Base-by-base conservation (phyloP, 805 yeast species). In the Huiozyma naganishii region DNA sequence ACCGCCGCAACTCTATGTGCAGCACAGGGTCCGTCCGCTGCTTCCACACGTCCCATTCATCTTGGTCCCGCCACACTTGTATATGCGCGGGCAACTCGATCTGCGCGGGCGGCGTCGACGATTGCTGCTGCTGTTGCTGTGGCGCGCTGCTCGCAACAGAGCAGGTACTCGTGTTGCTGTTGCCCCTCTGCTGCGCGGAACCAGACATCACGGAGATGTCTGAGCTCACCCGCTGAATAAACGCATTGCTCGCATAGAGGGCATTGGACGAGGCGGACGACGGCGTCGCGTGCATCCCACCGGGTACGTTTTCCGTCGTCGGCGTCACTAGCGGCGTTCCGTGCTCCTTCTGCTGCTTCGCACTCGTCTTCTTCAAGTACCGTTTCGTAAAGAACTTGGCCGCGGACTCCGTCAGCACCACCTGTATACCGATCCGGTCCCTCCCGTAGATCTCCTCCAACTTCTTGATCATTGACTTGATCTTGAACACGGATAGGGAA, bases 41-140 rank as follows among this genome's bases (percentile, higher is more conserved):
- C 53, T 80, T 79, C 83, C 97, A 90, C n/a, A 81, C 77, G 32
- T 68, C 68, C 98, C 98, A 90, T 65, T 90, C 97, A 60, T 92
- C 98, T 46, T 76, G 74, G 58, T 92, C 97, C 57, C 89, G 74
- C 97, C 97, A 90, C 12, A 89, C 77, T 48, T 80, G 80, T 27
- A 88, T 86, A 53, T 80, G 80, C 12, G 81, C 72, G 23, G 88
- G 74, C 30, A 68, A 62, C 55, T 72, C 79, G 62, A 57, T 76
- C 64, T 66, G 77, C 63, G 29, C 54, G 75, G 63, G 65, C 76
- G 63, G 63, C 11, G 17, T 38, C 27, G 23, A 13, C 6, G 38
- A n/a, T 8, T 29, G 40, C 23, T 17, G 49, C 12, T 13, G 28
- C 7, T n/a, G 7, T 7, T 12, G 11, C 29, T n/a, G 29, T 37